Evolutionary conservation across 805 yeast genomes (phyloP).

Genomic region (Scheffersomyces ergatensis): DNA sequence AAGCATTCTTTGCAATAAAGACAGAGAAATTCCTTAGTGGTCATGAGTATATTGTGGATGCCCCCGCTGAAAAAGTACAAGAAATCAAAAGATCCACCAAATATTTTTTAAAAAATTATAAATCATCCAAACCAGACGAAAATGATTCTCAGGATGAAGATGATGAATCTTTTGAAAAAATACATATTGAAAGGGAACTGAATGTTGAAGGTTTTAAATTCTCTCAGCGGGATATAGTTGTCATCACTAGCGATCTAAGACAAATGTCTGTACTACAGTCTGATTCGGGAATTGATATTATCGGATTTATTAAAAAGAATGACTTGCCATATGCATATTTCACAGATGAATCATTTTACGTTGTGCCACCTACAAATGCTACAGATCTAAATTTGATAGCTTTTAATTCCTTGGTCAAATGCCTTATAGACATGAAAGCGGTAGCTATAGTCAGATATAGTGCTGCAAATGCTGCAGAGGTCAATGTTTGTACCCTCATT

Average conservation of each 20-base stretch:
- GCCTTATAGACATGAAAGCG: slow-evolving; percentile 45
- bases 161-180: slow-evolving; percentile 14
- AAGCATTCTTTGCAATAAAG: slow-evolving; percentile 59
- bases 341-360: slow-evolving; percentile 55
- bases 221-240: slow-evolving; percentile 47
- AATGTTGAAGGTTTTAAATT: slow-evolving; percentile 65
- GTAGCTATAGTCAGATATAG: slow-evolving; percentile 67
- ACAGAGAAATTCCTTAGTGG: slow-evolving; percentile 34
- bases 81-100: slow-evolving; percentile 20
- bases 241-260: slow-evolving; percentile 47
- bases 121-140: slow-evolving; percentile 3
- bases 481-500: slow-evolving; percentile 49
- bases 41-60: slow-evolving; percentile 28
- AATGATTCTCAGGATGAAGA: slow-evolving; percentile 7
- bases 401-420: slow-evolving; percentile 22
- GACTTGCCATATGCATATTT: slow-evolving; percentile 58
- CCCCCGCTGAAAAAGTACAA: slow-evolving; percentile 11
- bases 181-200: slow-evolving; percentile 35
- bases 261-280: slow-evolving; percentile 43
- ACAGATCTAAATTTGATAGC: slow-evolving; percentile 33
- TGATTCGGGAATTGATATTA: slow-evolving; percentile 55
- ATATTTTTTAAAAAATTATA: slow-evolving; percentile 26
- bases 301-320: slow-evolving; percentile 52
- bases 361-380: slow-evolving; percentile 40
- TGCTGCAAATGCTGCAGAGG: slow-evolving; percentile 44